Evolutionary conservation across 768 basidiomycete genomes (phyloP).

Genomic region (Pulveroboletus sp.): DNA sequence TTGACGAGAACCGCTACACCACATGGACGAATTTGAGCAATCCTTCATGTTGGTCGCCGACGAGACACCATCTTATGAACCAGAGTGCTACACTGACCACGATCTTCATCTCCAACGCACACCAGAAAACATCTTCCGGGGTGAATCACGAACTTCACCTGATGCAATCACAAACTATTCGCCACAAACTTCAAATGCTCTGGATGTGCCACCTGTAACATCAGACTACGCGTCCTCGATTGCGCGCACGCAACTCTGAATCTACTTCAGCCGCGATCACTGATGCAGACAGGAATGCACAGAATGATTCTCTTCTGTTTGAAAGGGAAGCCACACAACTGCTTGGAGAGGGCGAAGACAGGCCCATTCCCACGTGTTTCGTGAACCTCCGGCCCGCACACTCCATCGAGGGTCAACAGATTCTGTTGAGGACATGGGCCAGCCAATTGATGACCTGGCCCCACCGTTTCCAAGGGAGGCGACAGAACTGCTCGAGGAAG

Average conservation of each 20-base stretch:
- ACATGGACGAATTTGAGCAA: constrained; percentile 5
- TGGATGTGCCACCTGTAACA: not conserved
- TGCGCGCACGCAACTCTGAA: too few species aligned
- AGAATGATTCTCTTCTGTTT: not conserved
- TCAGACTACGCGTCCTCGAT: not conserved
- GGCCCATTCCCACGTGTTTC: not conserved
- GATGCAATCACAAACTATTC: not conserved
- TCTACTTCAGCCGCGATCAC: not conserved
- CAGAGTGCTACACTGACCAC: not conserved
- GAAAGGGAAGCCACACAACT: not conserved
- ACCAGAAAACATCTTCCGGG: not conserved
- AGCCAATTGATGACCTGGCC: not conserved
- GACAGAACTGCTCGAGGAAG: not conserved
- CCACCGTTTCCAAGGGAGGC: not conserved
- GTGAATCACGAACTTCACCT: not conserved
- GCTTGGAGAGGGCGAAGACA: not conserved
- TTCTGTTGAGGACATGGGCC: not conserved
- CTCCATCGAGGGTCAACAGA: not conserved
- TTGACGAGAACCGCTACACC: not conserved
- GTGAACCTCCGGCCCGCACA: not conserved
- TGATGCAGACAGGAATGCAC: not conserved
- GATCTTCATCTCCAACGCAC: not conserved
- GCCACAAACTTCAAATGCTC: not conserved
- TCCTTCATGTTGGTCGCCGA: constrained; percentile 1
- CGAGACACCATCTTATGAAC: not conserved